Conservation (phyloP, 2,329 filamentous ascomycete genomes). For the Kalmusia sp. region DNA sequence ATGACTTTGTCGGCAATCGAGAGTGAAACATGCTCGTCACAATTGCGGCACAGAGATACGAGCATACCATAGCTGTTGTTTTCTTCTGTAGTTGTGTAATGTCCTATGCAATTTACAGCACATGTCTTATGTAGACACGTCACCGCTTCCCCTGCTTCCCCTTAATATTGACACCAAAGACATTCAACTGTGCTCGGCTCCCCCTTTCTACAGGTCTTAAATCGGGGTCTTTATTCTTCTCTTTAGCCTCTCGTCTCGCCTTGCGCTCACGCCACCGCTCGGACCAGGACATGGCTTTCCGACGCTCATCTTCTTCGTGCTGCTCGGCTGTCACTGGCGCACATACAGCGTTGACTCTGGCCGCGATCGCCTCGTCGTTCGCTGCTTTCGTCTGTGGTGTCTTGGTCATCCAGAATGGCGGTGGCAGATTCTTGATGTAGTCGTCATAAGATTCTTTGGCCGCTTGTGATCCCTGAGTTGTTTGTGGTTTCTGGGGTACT, state of each 20-base stretch:
- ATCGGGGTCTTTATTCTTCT: slow-evolving; percentile 19
- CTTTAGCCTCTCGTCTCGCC: slow-evolving; percentile 19
- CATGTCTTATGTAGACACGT: slow-evolving; percentile 19
- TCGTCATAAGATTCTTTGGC: slow-evolving; percentile 24
- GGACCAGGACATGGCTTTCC: slow-evolving; percentile 20
- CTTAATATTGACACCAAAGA: slow-evolving; percentile 19
- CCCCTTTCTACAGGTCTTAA: slow-evolving; percentile 22
- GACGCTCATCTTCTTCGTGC: slow-evolving; percentile 23
- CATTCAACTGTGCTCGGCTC: slow-evolving; percentile 19
- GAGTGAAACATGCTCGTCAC: slow-evolving; percentile 15
- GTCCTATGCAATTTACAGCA: slow-evolving; percentile 17
- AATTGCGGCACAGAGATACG: slow-evolving; percentile 14
- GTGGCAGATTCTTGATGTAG: slow-evolving; percentile 25
- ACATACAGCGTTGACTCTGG: slow-evolving; percentile 23
- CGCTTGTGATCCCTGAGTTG: slow-evolving; percentile 17
- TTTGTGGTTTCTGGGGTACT: slow-evolving; percentile 8
- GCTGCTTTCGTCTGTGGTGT: slow-evolving; percentile 9
- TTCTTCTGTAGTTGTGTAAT: slow-evolving; percentile 15
- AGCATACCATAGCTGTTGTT: slow-evolving; percentile 16
- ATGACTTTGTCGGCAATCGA: slow-evolving; percentile 12
- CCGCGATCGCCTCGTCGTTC: slow-evolving; percentile 18
- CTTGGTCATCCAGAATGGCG: slow-evolving; percentile 24
- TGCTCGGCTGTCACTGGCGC: slow-evolving; percentile 21
- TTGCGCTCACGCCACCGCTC: slow-evolving; percentile 24
- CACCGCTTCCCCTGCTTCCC: slow-evolving; percentile 21